Base-by-base conservation (phyloP, 164 flowering plant species). In the Magnolia officinalis region DNA sequence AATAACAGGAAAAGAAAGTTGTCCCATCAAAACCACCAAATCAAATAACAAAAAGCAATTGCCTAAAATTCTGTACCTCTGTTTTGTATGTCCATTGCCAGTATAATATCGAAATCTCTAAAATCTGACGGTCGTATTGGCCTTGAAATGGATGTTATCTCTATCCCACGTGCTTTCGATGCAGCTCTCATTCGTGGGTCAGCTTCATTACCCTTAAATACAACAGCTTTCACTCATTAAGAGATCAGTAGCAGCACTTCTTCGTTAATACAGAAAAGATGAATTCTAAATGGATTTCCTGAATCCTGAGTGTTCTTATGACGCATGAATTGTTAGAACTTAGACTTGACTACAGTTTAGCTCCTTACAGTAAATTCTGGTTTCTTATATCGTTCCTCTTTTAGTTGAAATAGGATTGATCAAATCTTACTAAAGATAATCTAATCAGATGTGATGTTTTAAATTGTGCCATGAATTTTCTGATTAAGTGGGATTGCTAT, bases 111-210 rank as follows among this genome's bases (percentile, higher is more conserved):
- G 11, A 79, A 79, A 55, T 79, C 81, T 58, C 6, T 72, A 18
- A 79, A 79, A 76, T 79, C 81, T 2, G 81, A 75, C 49, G 81
- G 78, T 45, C 72, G 49, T 31, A 79, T 92, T 11, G 97, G 97
- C 88, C 99, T 94, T 0, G 99, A 94, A 50, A 91, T 79, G 4
- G 98, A 96, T 72, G 98, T 96, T 69, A 96, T 89, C 83, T 87
- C 92, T 75, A 94, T 81, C 68, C 97, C 98, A 75, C 98, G 94
- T 84, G 83, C 86, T 78, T 90, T 90, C 0, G 99, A 82, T 24
- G 99, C 91, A 45, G 92, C 89, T 79, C 93, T 90, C 99, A 94
- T 94, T 80, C 99, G 85, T 76, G 97, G 82, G 68, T 96, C 99
- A 1, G 98, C 97, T 73, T 76, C 82, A 85, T 90, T 85, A 67